Base-by-base conservation (phyloP, 2,329 filamentous ascomycete genomes). In the Cucurbitaria berberidis region DNA sequence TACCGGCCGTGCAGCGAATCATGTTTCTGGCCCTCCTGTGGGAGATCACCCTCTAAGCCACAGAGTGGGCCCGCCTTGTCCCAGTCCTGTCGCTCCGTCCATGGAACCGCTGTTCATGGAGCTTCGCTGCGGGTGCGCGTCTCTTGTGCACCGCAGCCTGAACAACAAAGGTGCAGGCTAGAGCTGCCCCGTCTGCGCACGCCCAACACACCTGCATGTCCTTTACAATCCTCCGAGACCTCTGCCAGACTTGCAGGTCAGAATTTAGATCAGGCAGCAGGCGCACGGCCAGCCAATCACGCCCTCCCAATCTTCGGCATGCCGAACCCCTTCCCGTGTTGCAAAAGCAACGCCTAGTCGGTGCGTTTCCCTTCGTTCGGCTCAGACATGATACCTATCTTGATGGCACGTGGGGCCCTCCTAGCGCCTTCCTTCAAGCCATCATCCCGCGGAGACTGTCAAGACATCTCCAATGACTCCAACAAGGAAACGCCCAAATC, bases 1-100 rank as follows among this genome's bases (percentile, higher is more conserved):
- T 50, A 46, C 44, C 50, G 38, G 41, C 45, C 46, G 21, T 47
- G 55, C 58, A 55, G 60, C 67, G 52, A 67, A 69, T 67, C 67
- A 67, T 44, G 24, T 22, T 9, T 29, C 22, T 35, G 42, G 41
- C 26, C 51, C 29, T 35, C 46, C 40, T 40, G 46, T 38, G 51
- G 42, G 27, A 39, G 47, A 59, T 48, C 51, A 46, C 43, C 52
- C 43, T 47, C 54, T 44, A 51, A 45, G 44, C 46, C 19, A 19
- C 50, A 44, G 46, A 51, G 46, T 40, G 36, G 18, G 34, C n/a
- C 27, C 39, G 45, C 13, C 29, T 38, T 21, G 15, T 42, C 38
- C 45, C 32, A 43, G 43, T 34, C 42, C 38, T 42, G 39, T 8
- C 44, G 32, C 46, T 48, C 47, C 48, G 48, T 63, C 50, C 52